Evolutionary conservation across 139 green algal species (phyloP), one percentile per base, ranked within the genome.

Genomic region (Chlamydomonas asymmetrica): DNA sequence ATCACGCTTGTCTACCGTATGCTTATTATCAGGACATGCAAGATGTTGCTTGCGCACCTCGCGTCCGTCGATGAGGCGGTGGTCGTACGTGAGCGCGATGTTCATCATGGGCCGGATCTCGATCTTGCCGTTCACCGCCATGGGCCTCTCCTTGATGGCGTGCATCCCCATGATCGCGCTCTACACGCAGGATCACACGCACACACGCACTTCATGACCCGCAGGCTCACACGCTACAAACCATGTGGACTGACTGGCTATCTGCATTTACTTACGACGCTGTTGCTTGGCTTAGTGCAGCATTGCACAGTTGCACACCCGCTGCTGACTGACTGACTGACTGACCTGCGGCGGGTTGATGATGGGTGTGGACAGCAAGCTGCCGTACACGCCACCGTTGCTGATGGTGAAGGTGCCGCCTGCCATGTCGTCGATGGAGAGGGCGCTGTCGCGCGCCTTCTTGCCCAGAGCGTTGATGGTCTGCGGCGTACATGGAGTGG

Each of bases 321-420:
- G n/a, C n/a, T n/a, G n/a, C n/a, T n/a, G n/a, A n/a, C n/a, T n/a
- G n/a, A n/a, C n/a, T n/a, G n/a, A n/a, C n/a, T n/a, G n/a, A n/a
- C n/a, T n/a, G n/a, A 81, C 67, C 70, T 97, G 95, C 1, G 96
- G 96, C 9, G 96, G 95, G 84, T 99, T 99, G 88, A 99, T 99
- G 89, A 99, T 99, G 79, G 97, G 97, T 25, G 95, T 99, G 75
- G 84, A 93, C 63, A 99, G 85, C 76, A 99, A 71, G 66, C 79
- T 93, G 74, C 97, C 97, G 79, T 98, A 99, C 39, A 99, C 97
- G 70, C 97, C 97, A 32, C 97, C 97, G 79, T 99, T 99, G 80
- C 84, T 94, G 88, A 99, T 99, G 67, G 97, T 99, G 88, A 99
- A 99, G 45, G 97, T 99, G 74, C 97, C 97, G 27, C 97, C 97